Evolutionary conservation across 352 stramenopile species (phyloP), one percentile per base, ranked within the genome.

Genomic region (Globisporangium apiculatum): DNA sequence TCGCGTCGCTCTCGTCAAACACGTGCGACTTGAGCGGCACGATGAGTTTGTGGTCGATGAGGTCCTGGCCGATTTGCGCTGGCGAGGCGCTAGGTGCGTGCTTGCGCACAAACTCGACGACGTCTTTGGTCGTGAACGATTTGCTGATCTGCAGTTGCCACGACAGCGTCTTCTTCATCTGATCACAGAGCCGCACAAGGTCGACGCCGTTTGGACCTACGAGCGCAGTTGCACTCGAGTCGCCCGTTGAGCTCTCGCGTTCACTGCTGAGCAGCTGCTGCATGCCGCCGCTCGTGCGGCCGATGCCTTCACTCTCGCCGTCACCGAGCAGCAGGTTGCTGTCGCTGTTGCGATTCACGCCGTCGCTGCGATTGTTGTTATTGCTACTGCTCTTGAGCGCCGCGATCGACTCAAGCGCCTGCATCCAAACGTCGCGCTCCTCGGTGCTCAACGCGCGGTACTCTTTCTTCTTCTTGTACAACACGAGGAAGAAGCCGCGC

Each of bases 381-480:
- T 18, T 12, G 9, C 18, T 42, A 1, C 42, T 40, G 51, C 37
- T 61, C 46, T 84, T 84, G 58, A 88, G 75, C 7, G 73, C 76
- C 5, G 77, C 68, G n/a, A 91, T 73, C 0, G 75, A 82, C 42
- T 78, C 67, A 5, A 94, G 54, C 50, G 77, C 82, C 35, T 70
- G 61, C 48, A 91, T 57, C 84, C 84, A 94, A n/a, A 63, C 68
- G 51, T 91, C 76, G 24, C 82, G 67, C 7, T 91, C 84, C 4
- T 86, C 75, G 6, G 67, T 66, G 11, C 52, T 81, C 11, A 65
- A 68, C 9, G 84, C 79, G 57, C 82, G 65, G 37, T 85, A 89
- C 48, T 92, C 80, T 36, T 89, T 94, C 62, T 80, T 87, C 62
- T 89, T 87, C 58, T 83, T 86, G 48, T 85, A 89, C 15, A 92